Conservation (phyloP, 2,329 filamentous ascomycete species). For the Aspergillus niger region DNA sequence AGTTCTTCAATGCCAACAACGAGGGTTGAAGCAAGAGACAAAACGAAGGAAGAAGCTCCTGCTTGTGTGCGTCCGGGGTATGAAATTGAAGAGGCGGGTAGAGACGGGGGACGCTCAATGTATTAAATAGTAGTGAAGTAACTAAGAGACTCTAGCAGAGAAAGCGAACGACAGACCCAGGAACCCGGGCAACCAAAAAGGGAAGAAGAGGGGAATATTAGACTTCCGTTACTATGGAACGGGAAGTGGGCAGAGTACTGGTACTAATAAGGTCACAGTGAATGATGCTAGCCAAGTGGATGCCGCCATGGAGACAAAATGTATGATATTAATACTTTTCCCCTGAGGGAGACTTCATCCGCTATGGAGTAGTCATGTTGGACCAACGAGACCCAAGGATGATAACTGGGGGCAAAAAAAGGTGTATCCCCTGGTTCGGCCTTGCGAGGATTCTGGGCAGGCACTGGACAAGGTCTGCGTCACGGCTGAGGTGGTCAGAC, state of each 20-base stretch:
- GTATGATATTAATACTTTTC: conserved; percentile 17
- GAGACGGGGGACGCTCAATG: background rate
- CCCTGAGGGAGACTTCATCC: conserved; percentile 2
- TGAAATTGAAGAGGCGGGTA: conserved; percentile 3
- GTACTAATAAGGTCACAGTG: background rate
- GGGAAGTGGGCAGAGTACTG: conserved; percentile 1
- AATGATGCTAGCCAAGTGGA: conserved; percentile 8
- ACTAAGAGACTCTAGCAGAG: conserved; percentile 6
- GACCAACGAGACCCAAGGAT: conserved; percentile 10
- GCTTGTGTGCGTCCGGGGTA: background rate
- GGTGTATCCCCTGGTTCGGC: conserved; percentile 14
- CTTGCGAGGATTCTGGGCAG: conserved; percentile 6
- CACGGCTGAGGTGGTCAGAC: conserved; percentile 18
- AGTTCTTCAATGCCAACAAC: background rate
- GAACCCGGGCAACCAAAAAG: conserved; percentile 7
- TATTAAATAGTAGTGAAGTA: conserved; percentile 15
- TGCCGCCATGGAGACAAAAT: conserved; percentile 7
- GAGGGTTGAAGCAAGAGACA: background rate
- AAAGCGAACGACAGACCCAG: conserved; percentile 4
- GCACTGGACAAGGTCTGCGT: conserved; percentile 8
- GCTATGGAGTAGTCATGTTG: conserved; percentile 1
- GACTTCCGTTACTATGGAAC: conserved; percentile 11
- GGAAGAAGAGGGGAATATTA: conserved; percentile 8
- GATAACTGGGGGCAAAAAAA: conserved; percentile 16
- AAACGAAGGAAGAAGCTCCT: conserved; percentile 2